Evolutionary conservation across 129 eudicot genomes (phyloP), one percentile per base, ranked within the genome.

Genomic region (Artemisia argyi): DNA sequence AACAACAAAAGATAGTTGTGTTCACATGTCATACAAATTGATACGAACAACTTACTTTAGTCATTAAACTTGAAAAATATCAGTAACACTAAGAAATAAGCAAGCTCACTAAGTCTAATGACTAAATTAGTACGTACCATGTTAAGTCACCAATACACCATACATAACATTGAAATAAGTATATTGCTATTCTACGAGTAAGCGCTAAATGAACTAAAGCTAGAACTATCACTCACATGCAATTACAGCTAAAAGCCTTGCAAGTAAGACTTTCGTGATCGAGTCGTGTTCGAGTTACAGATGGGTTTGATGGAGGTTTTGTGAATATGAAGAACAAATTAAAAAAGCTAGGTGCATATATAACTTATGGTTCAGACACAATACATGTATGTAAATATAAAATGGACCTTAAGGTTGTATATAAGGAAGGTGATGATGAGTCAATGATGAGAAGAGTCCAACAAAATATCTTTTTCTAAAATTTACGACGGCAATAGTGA

Each of bases 211-310:
- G 7, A 30, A 32, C 11, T 26, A 24, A 53, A 28, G 10, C 16
- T 66, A 22, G 13, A 66, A 18, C 46, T 24, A 15, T 52, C 18
- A 44, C 67, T 71, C 47, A 44, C 76, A 66, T 14, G 22, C 16
- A 44, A 39, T 44, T 20, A 15, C 11, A 7, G 19, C 15, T 18
- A 51, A 13, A 39, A 67, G 58, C 3, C 30, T 46, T 7, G 24
- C 52, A 17, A 17, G 17, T 58, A 35, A 62, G 42, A 64, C 24
- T 39, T 55, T 55, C 39, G 68, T 64, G 32, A 7, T 28, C 30
- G 30, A 22, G 24, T 22, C 24, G 24, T 22, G 24, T 22, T 22
- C 24, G 24, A 26, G 30, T 28, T 28, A 28, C 32, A 3, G 32
- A 28, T 28, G 32, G 32, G 32, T 28, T 28, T 28, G 32, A 28